phyloP scores from a whole-genome alignment of 805 yeast genomes.

The Candida lessepsii region DNA sequence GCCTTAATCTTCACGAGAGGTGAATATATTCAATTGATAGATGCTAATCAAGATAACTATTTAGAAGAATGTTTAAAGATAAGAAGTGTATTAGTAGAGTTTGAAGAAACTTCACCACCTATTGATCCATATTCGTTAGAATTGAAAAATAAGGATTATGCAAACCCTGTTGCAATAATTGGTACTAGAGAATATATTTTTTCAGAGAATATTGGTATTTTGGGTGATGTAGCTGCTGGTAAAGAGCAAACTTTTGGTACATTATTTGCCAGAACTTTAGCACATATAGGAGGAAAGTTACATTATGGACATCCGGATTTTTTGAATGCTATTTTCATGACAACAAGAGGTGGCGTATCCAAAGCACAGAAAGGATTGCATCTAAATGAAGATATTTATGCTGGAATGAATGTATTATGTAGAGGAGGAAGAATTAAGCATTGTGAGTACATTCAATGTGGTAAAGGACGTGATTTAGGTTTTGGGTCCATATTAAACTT shows the following conservation, averaged over 20 bases:
- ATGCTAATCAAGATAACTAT: conserved; percentile 85
- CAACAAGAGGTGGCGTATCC: conserved; percentile 85
- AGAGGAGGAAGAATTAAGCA: conserved; percentile 89
- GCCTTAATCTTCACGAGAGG: conserved; percentile 79
- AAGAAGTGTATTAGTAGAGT: conserved; percentile 78
- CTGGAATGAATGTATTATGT: conserved; percentile 79
- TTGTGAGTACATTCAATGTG: conserved; percentile 86
- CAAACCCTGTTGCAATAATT: conserved; percentile 71
- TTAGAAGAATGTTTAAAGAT: conserved; percentile 82
- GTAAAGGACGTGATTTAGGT: conserved; percentile 88
- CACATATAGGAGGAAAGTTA: conserved; percentile 81
- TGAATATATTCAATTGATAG: conserved; percentile 80
- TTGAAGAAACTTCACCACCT: conserved; percentile 66
- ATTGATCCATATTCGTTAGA: conserved; percentile 24
- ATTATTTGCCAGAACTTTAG: conserved; percentile 75
- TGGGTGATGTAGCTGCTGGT: conserved; percentile 90
- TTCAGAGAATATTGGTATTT: conserved; percentile 81
- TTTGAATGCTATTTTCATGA: conserved; percentile 71
- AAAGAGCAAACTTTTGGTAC: conserved; percentile 90
- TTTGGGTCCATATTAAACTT: conserved; percentile 83
- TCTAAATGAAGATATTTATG: conserved; percentile 84
- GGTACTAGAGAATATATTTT: conserved; percentile 88
- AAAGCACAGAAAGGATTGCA: conserved; percentile 86
- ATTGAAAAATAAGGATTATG: conserved; percentile 16
- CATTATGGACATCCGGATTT: conserved; percentile 92